A percentile compares a stretch with the other conserved stretches of the same genome.
Evolutionary conservation across 2,329 filamentous ascomycete species (phyloP).

Genomic region (Fusarium sp.): DNA sequence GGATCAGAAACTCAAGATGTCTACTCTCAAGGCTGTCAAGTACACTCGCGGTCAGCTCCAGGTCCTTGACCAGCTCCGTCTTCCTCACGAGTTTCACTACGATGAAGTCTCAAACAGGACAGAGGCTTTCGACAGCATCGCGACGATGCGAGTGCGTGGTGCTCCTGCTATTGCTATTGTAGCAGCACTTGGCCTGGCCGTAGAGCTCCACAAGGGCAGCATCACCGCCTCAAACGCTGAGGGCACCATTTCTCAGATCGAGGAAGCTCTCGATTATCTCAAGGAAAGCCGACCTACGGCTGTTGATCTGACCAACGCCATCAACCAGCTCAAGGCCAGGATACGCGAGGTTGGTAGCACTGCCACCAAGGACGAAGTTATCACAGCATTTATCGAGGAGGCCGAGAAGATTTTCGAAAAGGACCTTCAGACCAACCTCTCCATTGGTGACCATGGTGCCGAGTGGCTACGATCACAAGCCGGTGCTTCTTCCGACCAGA

Average conservation of each 20-base stretch:
- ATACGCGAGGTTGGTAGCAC: slow-evolving; percentile 66
- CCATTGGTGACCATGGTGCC: slow-evolving; percentile 87
- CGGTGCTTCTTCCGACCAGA: slow-evolving; percentile 61
- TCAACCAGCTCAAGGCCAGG: slow-evolving; percentile 79
- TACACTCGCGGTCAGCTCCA: slow-evolving; percentile 80
- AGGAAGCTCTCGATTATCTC: slow-evolving; percentile 85
- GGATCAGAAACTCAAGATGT: slow-evolving; percentile 56
- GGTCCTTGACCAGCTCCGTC: slow-evolving; percentile 86
- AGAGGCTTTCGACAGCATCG: slow-evolving; percentile 87
- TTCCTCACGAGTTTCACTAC: slow-evolving; percentile 86
- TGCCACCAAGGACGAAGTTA: slow-evolving; percentile 66
- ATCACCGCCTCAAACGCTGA: slow-evolving; percentile 60
- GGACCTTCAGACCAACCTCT: slow-evolving; percentile 88
- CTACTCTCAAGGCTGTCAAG: slow-evolving; percentile 81
- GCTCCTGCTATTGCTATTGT: slow-evolving; percentile 98
- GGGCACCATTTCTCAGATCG: slow-evolving; percentile 79
- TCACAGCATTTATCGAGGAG: slow-evolving; percentile 79
- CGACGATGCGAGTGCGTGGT: slow-evolving; percentile 81
- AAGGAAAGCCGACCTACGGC: slow-evolving; percentile 93
- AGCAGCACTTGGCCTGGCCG: slow-evolving; percentile 88
- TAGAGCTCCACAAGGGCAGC: slow-evolving; percentile 78
- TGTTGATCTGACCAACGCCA: slow-evolving; percentile 94
- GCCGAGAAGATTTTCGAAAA: slow-evolving; percentile 90
- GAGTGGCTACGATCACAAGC: slow-evolving; percentile 81
- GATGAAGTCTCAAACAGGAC: slow-evolving; percentile 78